Base-by-base conservation (phyloP, 257 asterid genomes). In the Henckelia pumila region DNA sequence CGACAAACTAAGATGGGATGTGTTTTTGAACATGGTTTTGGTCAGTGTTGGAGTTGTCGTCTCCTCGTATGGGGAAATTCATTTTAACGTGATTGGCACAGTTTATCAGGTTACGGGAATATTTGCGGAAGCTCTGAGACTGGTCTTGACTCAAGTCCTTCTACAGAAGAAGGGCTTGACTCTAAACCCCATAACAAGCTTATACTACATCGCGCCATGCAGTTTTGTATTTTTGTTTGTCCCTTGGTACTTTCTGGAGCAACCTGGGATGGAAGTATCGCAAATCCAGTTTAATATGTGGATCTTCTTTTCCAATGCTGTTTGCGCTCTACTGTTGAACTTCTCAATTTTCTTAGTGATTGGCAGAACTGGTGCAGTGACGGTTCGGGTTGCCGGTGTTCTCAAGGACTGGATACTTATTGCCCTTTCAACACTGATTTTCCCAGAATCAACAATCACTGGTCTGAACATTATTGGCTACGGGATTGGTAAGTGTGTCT, bases 121-220 rank as follows among this genome's bases (percentile, higher is more conserved):
- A 77, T 71, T 88, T 75, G 93, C 93, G 8, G 95, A 88, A 77
- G 89, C 95, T 66, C 83, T 88, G 61, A 75, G 95, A 80, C 81
- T 88, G 66, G 95, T 88, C 63, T 75, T 88, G 73, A 88, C 95
- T 73, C 95, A 88, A 88, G 95, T 88, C 68, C 95, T 88, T 68
- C 82, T 88, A 37, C 95, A 88, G 76, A 88, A 86, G 78, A 88
- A 88, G 77, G 96, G 96, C 65, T 81, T 86, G 75, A 79, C 89
- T 17, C 87, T 88, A 20, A 88, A 85, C 67, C 95, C 95, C 21
- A 69, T 88, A 80, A 88, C 95, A 71, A 88, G 95, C 75, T 84
- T 88, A 69, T 88, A 88, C 67, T 85, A 88, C 82, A 85, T 88
- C 58, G 95, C 95, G 52, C 96, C 96, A 20, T 88, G 95, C 91